A percentile compares a stretch with the other conserved stretches of the same genome.
Evolutionary conservation across 352 stramenopile species (phyloP).

Genomic region (Phytopythium vexans): DNA sequence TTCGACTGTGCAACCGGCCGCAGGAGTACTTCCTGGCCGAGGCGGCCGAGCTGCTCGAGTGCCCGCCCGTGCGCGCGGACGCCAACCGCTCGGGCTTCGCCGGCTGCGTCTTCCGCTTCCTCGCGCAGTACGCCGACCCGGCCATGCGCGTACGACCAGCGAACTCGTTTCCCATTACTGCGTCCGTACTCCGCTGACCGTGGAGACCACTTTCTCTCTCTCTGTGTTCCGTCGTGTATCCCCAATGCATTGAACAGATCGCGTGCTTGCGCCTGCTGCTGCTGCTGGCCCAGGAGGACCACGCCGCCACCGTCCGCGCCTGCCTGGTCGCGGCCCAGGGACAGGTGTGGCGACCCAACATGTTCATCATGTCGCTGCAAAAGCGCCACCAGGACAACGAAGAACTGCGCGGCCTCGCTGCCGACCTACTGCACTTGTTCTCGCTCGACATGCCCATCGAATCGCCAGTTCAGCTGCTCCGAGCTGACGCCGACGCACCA

Average conservation of each 20-base stretch:
- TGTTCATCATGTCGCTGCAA: constrained; percentile 75
- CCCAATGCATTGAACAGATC: constrained; percentile 22
- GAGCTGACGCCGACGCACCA: neutral
- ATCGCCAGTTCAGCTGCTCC: constrained; percentile 43
- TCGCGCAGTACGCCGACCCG: constrained; percentile 45
- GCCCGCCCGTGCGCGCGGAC: constrained; percentile 27
- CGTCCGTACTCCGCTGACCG: neutral
- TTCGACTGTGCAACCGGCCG: neutral
- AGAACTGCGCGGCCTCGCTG: constrained; percentile 34
- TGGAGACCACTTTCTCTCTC: neutral
- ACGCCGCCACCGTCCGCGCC: constrained; percentile 37
- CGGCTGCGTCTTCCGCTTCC: constrained; percentile 52
- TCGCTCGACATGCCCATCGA: constrained; percentile 51
- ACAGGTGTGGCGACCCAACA: constrained; percentile 71
- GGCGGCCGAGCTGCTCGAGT: constrained; percentile 50
- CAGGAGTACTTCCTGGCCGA: constrained; percentile 62
- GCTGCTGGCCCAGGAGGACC: constrained; percentile 49
- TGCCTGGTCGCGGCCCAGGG: constrained; percentile 66
- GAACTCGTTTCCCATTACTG: neutral
- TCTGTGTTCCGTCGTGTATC: constrained; percentile 6
- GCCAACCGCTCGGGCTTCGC: constrained; percentile 59
- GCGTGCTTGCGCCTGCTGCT: constrained; percentile 54
- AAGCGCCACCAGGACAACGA: constrained; percentile 62
- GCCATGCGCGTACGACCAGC: constrained; percentile 47
- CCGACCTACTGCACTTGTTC: constrained; percentile 42